Conservation (phyloP, 495 filamentous ascomycete species). For the Chaetomium fimeti region DNA sequence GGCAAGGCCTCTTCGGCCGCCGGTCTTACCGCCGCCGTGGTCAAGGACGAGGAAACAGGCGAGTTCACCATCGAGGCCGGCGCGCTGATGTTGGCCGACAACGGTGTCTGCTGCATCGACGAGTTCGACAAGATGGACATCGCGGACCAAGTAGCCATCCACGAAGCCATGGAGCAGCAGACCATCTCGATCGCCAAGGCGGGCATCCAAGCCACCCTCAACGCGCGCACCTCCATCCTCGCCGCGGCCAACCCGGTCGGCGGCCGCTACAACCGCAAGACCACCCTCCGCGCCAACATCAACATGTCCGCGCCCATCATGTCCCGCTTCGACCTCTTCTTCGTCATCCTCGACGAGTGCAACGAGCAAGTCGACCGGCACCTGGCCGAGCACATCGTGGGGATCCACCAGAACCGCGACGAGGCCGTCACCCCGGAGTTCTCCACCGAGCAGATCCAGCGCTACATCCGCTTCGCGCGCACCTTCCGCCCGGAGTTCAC, state of each 20-base stretch:
- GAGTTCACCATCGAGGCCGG: constrained; percentile 99
- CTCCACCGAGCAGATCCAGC: constrained; percentile 92
- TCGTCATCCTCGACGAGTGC: constrained; percentile 96
- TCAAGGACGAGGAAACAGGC: constrained; percentile 97
- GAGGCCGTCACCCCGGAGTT: constrained; percentile 88
- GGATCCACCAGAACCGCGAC: constrained; percentile 88
- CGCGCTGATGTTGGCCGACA: constrained; percentile 96
- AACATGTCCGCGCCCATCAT: constrained; percentile 99
- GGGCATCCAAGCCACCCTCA: constrained; percentile 96
- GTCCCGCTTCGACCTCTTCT: constrained; percentile 98
- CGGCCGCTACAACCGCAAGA: constrained; percentile 93
- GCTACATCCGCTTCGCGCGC: constrained; percentile 93
- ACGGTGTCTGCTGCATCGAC: constrained; percentile 96
- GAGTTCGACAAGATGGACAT: constrained; percentile 99
- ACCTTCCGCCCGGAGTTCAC: constrained; percentile 95
- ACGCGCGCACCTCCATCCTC: constrained; percentile 90
- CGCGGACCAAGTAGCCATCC: constrained; percentile 94
- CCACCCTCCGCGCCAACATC: constrained; percentile 87
- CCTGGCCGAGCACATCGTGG: constrained; percentile 90
- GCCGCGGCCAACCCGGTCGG: constrained; percentile 96
- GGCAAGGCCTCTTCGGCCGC: constrained; percentile 97
- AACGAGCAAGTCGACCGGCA: constrained; percentile 88
- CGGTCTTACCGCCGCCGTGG: constrained; percentile 94
- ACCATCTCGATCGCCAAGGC: constrained; percentile 99
- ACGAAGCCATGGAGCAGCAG: constrained; percentile 99